Evolutionary conservation across 768 basidiomycete species (phyloP).

Genomic region (Phlegmacium glaucopus): DNA sequence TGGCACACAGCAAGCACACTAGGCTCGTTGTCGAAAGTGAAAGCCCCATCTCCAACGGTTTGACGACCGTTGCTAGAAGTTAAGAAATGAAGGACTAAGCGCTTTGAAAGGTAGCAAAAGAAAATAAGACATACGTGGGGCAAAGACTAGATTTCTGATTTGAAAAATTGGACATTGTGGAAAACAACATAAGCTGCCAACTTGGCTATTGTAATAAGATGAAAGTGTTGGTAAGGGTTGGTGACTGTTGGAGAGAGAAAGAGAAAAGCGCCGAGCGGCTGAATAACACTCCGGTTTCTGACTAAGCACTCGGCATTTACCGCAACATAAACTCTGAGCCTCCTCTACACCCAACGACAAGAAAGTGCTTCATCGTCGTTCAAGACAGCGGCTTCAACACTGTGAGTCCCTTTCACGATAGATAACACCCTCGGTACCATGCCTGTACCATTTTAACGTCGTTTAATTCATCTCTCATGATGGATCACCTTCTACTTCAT

Average conservation of each 20-base stretch:
- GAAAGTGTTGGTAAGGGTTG: constrained; percentile 9
- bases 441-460: constrained; percentile 2
- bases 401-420: constrained; percentile 30
- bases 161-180: constrained; percentile 65
- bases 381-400: constrained; percentile 36
- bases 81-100: constrained; percentile 13
- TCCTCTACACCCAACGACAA: constrained; percentile 3
- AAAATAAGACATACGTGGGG: constrained; percentile 85
- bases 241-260: constrained; percentile 16
- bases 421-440: constrained; percentile 3
- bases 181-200: constrained; percentile 85
- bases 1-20: constrained; percentile 86
- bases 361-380: constrained; percentile 26
- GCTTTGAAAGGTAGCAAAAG: neutral
- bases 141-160: constrained; percentile 88
- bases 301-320: constrained; percentile 24
- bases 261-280: constrained; percentile 4
- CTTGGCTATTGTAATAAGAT: constrained; percentile 49
- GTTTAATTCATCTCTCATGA: constrained; percentile 9
- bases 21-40: constrained; percentile 70
- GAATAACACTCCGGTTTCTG: constrained; percentile 13
- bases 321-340: constrained; percentile 6
- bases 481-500: constrained; percentile 40
- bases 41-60: constrained; percentile 97
- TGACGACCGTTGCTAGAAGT: constrained; percentile 84